Evolutionary conservation across 306 rosid genomes (phyloP).

Genomic region (Lupinus albus): DNA sequence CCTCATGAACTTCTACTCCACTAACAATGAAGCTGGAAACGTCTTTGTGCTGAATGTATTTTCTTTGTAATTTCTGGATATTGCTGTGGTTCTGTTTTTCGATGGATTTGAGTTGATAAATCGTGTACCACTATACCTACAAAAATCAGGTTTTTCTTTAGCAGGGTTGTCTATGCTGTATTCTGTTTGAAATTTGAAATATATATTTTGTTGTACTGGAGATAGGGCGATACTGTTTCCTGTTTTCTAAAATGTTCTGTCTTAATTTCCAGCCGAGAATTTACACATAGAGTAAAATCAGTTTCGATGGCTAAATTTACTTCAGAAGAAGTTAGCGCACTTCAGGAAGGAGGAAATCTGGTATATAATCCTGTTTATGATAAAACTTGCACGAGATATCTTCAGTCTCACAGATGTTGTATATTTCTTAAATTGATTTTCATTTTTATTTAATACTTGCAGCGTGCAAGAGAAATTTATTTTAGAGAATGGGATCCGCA

Average conservation of each 20-base stretch:
- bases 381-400: conserved; percentile 24
- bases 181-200: conserved; percentile 19
- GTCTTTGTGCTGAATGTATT: conserved; percentile 13
- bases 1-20: conserved; percentile 20
- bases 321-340: conserved; percentile 85
- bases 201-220: conserved; percentile 26
- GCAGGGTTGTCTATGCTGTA: conserved; percentile 1
- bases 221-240: conserved; percentile 24
- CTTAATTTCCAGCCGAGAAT: conserved; percentile 79
- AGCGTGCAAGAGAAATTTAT: conserved; percentile 81
- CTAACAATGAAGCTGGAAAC: conserved; percentile 33
- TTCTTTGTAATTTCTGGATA: conserved; percentile 11
- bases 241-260: conserved; percentile 34
- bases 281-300: conserved; percentile 91
- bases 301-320: conserved; percentile 90
- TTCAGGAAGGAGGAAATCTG: conserved; percentile 95
- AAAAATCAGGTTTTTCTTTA: conserved; percentile 25
- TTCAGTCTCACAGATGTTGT: conserved; percentile 32
- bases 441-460: conserved; percentile 38
- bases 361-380: conserved; percentile 44
- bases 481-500: conserved; percentile 83
- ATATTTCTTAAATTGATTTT: conserved; percentile 20
- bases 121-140: background rate
- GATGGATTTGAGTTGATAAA: conserved; percentile 31
- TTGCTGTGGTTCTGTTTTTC: conserved; percentile 8